These are phyloP conservation scores for Candida takata DNA, from an alignment of 805 yeast genomes.

Conservation along the genomic window DNA sequence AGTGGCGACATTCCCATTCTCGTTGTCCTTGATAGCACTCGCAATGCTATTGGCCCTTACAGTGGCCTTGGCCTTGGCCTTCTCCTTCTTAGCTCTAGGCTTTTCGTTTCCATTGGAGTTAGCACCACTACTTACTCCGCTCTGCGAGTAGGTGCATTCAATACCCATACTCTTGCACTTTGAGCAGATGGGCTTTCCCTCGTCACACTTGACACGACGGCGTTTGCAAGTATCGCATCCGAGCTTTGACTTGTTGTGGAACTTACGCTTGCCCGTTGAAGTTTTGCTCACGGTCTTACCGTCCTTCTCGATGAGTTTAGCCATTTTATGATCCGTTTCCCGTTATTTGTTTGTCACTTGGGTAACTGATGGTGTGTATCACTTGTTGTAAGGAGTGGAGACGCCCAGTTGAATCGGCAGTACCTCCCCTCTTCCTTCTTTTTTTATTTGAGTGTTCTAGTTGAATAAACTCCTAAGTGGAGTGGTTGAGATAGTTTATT, in stretches of 20 bases:
- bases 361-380: not conserved
- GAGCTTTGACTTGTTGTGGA: constrained; percentile 79
- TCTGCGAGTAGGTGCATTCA: constrained; percentile 63
- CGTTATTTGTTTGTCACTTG: not conserved
- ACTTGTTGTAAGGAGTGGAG: not conserved
- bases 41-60: no score
- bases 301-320: constrained; percentile 28
- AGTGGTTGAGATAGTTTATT: no score
- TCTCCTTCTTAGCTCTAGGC: no score
- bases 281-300: constrained; percentile 34
- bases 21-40: no score
- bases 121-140: no score
- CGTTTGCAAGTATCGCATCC: constrained; percentile 89
- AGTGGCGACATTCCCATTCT: no score
- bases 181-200: constrained; percentile 66
- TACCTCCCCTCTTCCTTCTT: not conserved
- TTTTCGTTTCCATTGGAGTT: no score
- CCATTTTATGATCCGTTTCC: not conserved
- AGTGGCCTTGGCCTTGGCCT: no score
- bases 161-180: constrained; percentile 78
- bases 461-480: no score
- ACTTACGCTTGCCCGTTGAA: constrained; percentile 71
- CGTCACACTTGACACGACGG: constrained; percentile 92
- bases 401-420: not conserved
- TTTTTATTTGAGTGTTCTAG: no score